These are phyloP conservation scores for Aspergillus pseudonomiae DNA, from an alignment of 2,329 filamentous ascomycete species.

Conservation along the genomic window DNA sequence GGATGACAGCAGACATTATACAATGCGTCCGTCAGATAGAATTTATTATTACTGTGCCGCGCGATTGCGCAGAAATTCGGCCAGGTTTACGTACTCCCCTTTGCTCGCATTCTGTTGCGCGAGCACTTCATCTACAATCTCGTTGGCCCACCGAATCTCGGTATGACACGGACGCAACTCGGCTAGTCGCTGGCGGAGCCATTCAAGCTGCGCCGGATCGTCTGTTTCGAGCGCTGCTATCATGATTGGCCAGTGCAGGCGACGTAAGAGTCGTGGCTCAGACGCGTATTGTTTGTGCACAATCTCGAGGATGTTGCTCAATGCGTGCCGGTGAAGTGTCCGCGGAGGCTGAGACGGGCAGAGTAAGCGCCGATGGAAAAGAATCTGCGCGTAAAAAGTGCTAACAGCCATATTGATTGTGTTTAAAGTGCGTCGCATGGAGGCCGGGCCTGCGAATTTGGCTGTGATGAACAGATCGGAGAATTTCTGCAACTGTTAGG, in stretches of 20 bases:
- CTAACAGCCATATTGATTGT: constrained; percentile 40
- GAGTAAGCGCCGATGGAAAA: constrained; percentile 38
- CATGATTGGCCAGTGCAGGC: constrained; percentile 38
- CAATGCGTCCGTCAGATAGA: background rate
- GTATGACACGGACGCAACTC: constrained; percentile 34
- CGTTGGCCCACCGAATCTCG: constrained; percentile 34
- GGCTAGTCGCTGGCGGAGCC: constrained; percentile 34
- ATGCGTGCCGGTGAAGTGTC: constrained; percentile 31
- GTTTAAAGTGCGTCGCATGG: constrained; percentile 36
- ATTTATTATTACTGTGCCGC: background rate
- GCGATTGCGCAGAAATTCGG: constrained; percentile 29
- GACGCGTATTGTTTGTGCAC: constrained; percentile 34
- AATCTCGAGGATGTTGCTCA: constrained; percentile 36
- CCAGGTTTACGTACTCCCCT: constrained; percentile 30
- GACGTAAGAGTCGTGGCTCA: constrained; percentile 34
- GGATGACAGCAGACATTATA: background rate
- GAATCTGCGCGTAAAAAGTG: constrained; percentile 37
- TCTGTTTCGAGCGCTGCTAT: constrained; percentile 39
- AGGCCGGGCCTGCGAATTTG: constrained; percentile 32
- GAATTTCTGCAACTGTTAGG: constrained; percentile 31
- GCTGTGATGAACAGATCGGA: constrained; percentile 41
- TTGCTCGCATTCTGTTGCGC: constrained; percentile 29
- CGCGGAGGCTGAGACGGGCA: constrained; percentile 22
- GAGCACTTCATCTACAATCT: constrained; percentile 33
- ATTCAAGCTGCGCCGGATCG: constrained; percentile 31